Evolutionary conservation across 148 eudicot species (phyloP).

Genomic region (Vaccinium macrocarpon): DNA sequence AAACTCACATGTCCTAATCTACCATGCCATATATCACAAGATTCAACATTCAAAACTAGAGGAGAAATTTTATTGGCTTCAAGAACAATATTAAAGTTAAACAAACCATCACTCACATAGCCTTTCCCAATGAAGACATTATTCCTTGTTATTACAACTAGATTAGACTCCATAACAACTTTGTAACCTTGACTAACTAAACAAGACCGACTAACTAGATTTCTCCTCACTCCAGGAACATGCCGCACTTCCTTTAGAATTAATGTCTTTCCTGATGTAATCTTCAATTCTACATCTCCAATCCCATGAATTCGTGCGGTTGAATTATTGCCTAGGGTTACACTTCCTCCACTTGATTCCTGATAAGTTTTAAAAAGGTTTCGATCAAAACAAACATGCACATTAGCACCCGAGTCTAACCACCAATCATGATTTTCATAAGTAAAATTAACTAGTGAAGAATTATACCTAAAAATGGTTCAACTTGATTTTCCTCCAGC

Average conservation of each 20-base stretch:
- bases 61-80: background rate
- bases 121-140: background rate
- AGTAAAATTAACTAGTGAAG: background rate
- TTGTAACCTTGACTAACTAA: background rate
- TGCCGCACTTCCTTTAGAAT: background rate
- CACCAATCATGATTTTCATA: background rate
- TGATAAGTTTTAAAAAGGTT: background rate
- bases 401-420: constrained; percentile 14
- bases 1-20: background rate
- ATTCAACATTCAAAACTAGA: background rate
- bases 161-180: background rate
- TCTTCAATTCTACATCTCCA: background rate
- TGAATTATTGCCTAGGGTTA: constrained; percentile 8
- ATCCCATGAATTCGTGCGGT: background rate
- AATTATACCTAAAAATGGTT: background rate
- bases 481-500: background rate
- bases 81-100: background rate
- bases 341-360: constrained; percentile 4
- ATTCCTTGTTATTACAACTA: background rate
- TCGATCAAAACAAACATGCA: background rate
- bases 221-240: constrained; percentile 8
- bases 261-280: background rate
- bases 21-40: background rate
- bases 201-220: background rate
- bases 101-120: background rate